Percentiles rank a stretch among this genome's conserved stretches.
These are phyloP conservation scores for Oryza nivara DNA, from an alignment of 176 grass and related monocot species.

Conservation along the genomic window DNA sequence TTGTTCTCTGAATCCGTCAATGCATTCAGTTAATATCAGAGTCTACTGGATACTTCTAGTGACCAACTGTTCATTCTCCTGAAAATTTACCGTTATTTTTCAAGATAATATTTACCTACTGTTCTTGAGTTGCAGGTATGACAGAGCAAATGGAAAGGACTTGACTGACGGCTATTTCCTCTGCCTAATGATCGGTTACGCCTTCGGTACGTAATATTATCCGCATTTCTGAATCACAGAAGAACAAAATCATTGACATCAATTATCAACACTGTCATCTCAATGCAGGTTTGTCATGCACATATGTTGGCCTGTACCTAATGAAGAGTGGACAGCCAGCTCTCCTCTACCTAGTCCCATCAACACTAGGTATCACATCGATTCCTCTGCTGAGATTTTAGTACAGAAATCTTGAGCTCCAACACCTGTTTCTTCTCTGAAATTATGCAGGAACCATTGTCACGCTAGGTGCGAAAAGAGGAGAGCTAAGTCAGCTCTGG, in stretches of 20 bases:
- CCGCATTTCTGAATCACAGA: slow-evolving; percentile 25
- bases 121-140: slow-evolving; percentile 56
- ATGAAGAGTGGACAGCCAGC: slow-evolving; percentile 94
- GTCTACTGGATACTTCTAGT: neutral
- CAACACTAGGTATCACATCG: slow-evolving; percentile 69
- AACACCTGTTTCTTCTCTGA: neutral
- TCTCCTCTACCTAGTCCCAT: slow-evolving; percentile 97
- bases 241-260: neutral
- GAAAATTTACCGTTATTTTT: slow-evolving; percentile 13
- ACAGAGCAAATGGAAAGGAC: slow-evolving; percentile 63
- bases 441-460: slow-evolving; percentile 56
- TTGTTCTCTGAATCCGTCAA: neutral
- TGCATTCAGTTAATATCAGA: neutral
- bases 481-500: slow-evolving; percentile 81
- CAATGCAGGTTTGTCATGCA: slow-evolving; percentile 76
- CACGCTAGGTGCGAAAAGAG: slow-evolving; percentile 62
- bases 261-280: slow-evolving; percentile 12
- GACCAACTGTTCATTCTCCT: neutral
- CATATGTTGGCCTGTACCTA: slow-evolving; percentile 78
- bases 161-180: slow-evolving; percentile 70
- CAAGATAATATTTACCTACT: neutral
- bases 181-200: slow-evolving; percentile 70
- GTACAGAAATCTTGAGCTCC: neutral
- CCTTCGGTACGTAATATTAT: slow-evolving; percentile 57
- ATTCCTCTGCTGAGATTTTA: neutral